These are phyloP conservation scores for Primulina huaijiensis DNA, from an alignment of 257 asterid species.

Conservation along the genomic window DNA sequence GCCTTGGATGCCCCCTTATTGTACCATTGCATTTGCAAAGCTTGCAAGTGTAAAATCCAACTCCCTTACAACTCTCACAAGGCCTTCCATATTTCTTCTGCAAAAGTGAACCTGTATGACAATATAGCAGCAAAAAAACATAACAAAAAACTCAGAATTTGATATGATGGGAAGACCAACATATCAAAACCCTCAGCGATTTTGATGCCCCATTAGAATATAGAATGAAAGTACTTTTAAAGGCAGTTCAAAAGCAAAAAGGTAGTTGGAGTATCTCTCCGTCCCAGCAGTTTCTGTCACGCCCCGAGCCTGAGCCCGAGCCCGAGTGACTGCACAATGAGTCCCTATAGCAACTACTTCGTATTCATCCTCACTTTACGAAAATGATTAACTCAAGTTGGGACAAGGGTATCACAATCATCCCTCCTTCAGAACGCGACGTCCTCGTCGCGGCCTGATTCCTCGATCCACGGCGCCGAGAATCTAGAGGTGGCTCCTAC, in stretches of 20 bases:
- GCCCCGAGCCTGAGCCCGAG: too few species aligned
- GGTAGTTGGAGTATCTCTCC: not conserved
- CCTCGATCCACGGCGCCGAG: too few species aligned
- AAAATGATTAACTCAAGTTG: too few species aligned
- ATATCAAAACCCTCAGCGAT: not conserved
- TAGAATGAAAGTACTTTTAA: conserved; percentile 7
- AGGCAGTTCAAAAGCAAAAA: not conserved
- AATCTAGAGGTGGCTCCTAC: too few species aligned
- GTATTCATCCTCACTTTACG: too few species aligned
- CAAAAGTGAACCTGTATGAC: conserved; percentile 23
- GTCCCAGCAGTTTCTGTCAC: too few species aligned
- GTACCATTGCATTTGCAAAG: conserved; percentile 70
- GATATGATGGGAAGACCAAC: not conserved
- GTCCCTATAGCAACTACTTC: too few species aligned
- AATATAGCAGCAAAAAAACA: not conserved
- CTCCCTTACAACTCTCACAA: conserved; percentile 59
- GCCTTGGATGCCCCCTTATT: conserved; percentile 38
- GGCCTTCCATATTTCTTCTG: conserved; percentile 55
- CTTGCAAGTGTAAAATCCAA: conserved; percentile 66
- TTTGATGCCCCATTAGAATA: not conserved
- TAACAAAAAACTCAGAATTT: not conserved
- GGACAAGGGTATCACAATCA: too few species aligned
- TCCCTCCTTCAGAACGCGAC: too few species aligned
- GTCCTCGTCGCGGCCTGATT: too few species aligned
- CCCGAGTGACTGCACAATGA: too few species aligned